phyloP scores from a whole-genome alignment of 257 asterid species.

The Coffea eugenioides region DNA sequence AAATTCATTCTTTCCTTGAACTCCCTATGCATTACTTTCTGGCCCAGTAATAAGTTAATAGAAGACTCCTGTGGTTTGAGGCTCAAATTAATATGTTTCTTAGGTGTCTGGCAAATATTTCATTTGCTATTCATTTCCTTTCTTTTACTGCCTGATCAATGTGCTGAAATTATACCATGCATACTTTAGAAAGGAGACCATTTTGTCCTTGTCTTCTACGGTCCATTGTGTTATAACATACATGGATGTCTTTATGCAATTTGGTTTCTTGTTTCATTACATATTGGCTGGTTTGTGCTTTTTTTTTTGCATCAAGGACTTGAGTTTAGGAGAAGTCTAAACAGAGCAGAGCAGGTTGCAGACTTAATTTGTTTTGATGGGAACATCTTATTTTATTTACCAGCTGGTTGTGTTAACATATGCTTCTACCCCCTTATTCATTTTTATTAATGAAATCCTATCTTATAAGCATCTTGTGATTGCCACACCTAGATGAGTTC shows the following conservation, averaged over 20 bases:
- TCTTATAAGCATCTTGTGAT: not conserved
- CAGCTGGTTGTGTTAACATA: not conserved
- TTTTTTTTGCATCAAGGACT: not conserved
- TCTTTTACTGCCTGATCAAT: not conserved
- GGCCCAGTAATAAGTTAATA: not conserved
- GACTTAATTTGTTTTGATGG: not conserved
- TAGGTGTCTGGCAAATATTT: not conserved
- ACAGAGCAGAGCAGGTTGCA: not conserved
- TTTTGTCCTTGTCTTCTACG: not conserved
- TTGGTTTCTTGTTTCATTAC: not conserved
- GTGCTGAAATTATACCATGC: not conserved
- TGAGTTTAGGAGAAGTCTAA: not conserved
- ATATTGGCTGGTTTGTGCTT: not conserved
- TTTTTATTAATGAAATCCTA: not conserved
- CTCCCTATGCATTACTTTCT: constrained; percentile 2
- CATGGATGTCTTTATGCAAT: not conserved
- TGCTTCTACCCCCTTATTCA: no score
- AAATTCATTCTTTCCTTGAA: constrained; percentile 35
- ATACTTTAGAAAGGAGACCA: not conserved
- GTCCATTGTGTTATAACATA: not conserved
- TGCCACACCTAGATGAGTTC: not conserved
- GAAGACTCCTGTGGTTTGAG: not conserved
- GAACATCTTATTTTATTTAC: not conserved
- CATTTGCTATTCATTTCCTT: not conserved
- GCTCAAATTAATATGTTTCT: not conserved